A percentile compares a stretch with the other conserved stretches of the same genome.
Conservation (phyloP, 2,329 filamentous ascomycete species). For the Ceratocystis diversiconidia region DNA sequence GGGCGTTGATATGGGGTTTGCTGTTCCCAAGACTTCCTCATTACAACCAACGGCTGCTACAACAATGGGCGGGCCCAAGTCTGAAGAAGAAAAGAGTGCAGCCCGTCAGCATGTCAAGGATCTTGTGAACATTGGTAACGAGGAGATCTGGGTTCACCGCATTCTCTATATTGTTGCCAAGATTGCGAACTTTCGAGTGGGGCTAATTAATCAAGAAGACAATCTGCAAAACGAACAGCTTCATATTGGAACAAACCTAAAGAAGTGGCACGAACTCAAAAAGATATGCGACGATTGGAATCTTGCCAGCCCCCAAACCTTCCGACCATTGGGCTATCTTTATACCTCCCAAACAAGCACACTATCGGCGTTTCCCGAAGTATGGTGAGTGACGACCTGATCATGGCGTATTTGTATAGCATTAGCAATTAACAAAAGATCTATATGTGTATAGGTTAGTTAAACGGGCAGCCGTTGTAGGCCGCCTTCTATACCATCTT, state of each 20-base stretch:
- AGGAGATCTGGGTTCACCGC: conserved; percentile 77
- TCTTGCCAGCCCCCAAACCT: conserved; percentile 60
- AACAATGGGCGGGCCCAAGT: background rate
- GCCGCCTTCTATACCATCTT: conserved; percentile 78
- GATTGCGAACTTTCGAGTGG: conserved; percentile 72
- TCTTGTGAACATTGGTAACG: conserved; percentile 34
- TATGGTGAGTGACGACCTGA: conserved; percentile 47
- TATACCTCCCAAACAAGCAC: conserved; percentile 51
- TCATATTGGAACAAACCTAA: conserved; percentile 47
- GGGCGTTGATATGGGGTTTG: conserved; percentile 68
- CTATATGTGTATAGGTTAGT: conserved; percentile 46
- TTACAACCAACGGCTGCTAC: background rate
- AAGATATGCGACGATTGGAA: conserved; percentile 75
- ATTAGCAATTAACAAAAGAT: background rate
- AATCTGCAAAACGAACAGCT: conserved; percentile 46
- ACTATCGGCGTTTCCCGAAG: conserved; percentile 68
- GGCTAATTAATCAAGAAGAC: conserved; percentile 42
- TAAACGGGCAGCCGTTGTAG: conserved; percentile 67
- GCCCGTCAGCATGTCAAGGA: conserved; percentile 22
- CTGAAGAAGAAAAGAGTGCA: conserved; percentile 34
- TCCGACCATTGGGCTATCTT: conserved; percentile 73
- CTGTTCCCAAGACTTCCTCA: conserved; percentile 12
- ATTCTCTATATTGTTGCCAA: conserved; percentile 83
- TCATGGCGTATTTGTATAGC: background rate
- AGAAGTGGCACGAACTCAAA: conserved; percentile 71